These are phyloP conservation scores for Rhynchosporium secalis DNA, from an alignment of 2,329 filamentous ascomycete genomes.

Conservation along the genomic window DNA sequence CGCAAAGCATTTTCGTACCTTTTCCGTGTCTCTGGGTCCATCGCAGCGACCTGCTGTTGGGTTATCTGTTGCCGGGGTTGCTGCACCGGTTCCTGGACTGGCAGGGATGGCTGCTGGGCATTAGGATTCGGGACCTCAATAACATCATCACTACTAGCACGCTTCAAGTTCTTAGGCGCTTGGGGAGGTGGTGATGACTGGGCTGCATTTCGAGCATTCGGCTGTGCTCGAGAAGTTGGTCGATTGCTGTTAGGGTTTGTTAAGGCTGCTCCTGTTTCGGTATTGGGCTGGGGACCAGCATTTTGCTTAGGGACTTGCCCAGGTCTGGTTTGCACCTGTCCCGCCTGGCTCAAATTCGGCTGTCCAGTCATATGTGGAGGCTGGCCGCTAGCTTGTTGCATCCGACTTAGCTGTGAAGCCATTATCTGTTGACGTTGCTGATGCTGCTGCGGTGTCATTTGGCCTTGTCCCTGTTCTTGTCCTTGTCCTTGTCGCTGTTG, in stretches of 20 bases:
- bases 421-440: slow-evolving; percentile 16
- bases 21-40: slow-evolving; percentile 37
- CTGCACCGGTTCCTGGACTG: slow-evolving; percentile 37
- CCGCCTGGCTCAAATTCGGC: slow-evolving; percentile 19
- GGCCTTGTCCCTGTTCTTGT: slow-evolving; percentile 21
- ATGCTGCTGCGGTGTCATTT: slow-evolving; percentile 26
- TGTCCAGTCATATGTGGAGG: slow-evolving; percentile 17
- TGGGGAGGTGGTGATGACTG: slow-evolving; percentile 39
- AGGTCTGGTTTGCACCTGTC: slow-evolving; percentile 16
- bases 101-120: slow-evolving; percentile 34
- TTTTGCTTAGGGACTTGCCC: slow-evolving; percentile 24
- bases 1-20: slow-evolving; percentile 33
- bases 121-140: slow-evolving; percentile 45
- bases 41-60: slow-evolving; percentile 32
- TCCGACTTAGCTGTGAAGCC: slow-evolving; percentile 23
- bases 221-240: slow-evolving; percentile 27
- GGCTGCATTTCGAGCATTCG: slow-evolving; percentile 25
- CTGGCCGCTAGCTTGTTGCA: slow-evolving; percentile 19
- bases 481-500: slow-evolving; percentile 22
- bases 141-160: slow-evolving; percentile 48
- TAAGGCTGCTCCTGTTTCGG: slow-evolving; percentile 18
- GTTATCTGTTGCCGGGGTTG: slow-evolving; percentile 39
- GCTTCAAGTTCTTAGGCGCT: slow-evolving; percentile 44
- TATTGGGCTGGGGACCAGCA: slow-evolving; percentile 11
- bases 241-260: slow-evolving; percentile 22